These are phyloP conservation scores for Mucor saturninus DNA, from an alignment of 371 early-diverging fungal species.

Conservation along the genomic window DNA sequence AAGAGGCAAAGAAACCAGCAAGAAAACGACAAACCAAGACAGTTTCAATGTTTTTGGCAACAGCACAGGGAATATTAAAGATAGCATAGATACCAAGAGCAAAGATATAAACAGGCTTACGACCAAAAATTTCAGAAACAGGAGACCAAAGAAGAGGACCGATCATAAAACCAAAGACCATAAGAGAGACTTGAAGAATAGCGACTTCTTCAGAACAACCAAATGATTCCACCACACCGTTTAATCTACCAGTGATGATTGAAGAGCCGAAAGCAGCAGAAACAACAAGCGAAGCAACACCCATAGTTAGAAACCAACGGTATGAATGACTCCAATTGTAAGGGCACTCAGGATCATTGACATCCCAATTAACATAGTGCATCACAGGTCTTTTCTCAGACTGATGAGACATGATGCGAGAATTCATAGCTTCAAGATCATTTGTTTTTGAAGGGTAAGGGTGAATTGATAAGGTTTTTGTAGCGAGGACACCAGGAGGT, in stretches of 20 bases:
- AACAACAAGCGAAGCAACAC: conserved; percentile 42
- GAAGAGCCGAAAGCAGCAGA: conserved; percentile 51
- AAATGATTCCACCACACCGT: conserved; percentile 36
- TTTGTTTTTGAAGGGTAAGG: conserved; percentile 24
- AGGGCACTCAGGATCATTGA: conserved; percentile 48
- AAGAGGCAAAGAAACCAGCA: conserved; percentile 48
- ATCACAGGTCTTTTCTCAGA: conserved; percentile 29
- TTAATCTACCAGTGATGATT: conserved; percentile 38
- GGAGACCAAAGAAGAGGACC: conserved; percentile 58
- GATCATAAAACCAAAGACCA: conserved; percentile 51
- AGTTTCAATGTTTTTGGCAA: conserved; percentile 45
- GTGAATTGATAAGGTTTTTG: conserved; percentile 24
- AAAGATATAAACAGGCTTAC: conserved; percentile 41
- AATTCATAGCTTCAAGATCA: conserved; percentile 19
- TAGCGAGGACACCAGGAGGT: conserved; percentile 29
- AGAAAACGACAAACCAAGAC: conserved; percentile 51
- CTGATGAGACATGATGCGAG: conserved; percentile 16
- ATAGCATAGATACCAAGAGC: conserved; percentile 39
- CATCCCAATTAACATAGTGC: conserved; percentile 44
- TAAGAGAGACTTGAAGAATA: conserved; percentile 50
- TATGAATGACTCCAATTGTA: conserved; percentile 41
- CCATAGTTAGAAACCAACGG: conserved; percentile 41
- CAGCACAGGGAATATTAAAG: conserved; percentile 52
- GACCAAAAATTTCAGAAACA: conserved; percentile 44
- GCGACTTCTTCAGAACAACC: conserved; percentile 39